These are phyloP conservation scores for Kwoniella dendrophila DNA, from an alignment of 768 basidiomycete species.

Conservation along the genomic window DNA sequence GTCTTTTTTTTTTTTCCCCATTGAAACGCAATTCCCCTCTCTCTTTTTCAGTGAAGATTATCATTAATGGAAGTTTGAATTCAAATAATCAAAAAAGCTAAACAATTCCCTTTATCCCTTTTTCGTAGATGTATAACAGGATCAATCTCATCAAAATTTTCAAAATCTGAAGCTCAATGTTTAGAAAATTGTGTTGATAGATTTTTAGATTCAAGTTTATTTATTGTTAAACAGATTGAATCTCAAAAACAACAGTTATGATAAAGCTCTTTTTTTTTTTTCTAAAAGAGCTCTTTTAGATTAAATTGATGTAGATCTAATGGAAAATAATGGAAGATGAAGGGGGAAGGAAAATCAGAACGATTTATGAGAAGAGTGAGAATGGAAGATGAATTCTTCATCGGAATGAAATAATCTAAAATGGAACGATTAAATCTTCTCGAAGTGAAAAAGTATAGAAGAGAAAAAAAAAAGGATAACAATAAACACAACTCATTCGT, in stretches of 20 bases:
- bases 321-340: too few species aligned
- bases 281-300: too few species aligned
- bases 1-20: background rate
- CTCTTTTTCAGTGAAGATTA: background rate
- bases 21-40: background rate
- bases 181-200: constrained; percentile 87
- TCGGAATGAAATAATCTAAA: too few species aligned
- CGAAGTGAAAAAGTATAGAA: background rate
- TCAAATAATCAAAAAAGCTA: background rate
- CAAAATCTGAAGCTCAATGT: constrained; percentile 76
- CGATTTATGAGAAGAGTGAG: too few species aligned
- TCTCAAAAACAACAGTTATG: constrained; percentile 45
- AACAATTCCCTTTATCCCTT: background rate
- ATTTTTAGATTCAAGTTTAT: constrained; percentile 83
- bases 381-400: too few species aligned
- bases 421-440: background rate
- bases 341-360: too few species aligned
- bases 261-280: too few species aligned
- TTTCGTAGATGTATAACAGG: constrained; percentile 76
- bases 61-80: background rate
- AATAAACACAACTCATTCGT: background rate
- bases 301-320: too few species aligned
- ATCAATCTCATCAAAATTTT: constrained; percentile 75
- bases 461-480: background rate
- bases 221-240: constrained; percentile 71